Percentiles rank a stretch among this genome's conserved stretches.
Evolutionary conservation across 2,329 filamentous ascomycete genomes (phyloP).

Genomic region (Geosmithia morbida): DNA sequence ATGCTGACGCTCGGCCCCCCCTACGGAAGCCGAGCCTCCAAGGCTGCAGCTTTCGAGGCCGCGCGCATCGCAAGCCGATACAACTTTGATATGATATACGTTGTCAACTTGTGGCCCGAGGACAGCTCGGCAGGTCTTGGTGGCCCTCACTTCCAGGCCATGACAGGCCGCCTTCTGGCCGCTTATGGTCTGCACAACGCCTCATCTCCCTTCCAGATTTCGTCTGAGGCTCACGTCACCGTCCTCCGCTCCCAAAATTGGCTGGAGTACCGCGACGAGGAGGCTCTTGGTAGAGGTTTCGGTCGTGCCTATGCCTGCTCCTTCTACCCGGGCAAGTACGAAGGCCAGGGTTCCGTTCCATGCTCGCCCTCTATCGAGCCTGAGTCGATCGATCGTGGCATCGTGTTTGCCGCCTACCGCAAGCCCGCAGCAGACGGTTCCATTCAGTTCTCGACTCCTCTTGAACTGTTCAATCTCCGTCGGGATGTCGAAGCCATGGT

Average conservation of each 20-base stretch:
- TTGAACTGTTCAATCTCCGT: conserved; percentile 30
- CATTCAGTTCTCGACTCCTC: conserved; percentile 16
- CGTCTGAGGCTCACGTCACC: conserved; percentile 30
- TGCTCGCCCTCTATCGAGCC: neutral
- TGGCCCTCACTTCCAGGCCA: conserved; percentile 7
- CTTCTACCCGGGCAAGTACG: conserved; percentile 30
- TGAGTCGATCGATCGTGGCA: conserved; percentile 27
- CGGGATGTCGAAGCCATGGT: conserved; percentile 36
- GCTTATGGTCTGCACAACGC: conserved; percentile 38
- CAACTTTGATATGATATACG: conserved; percentile 43
- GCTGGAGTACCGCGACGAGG: conserved; percentile 34
- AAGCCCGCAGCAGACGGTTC: conserved; percentile 25
- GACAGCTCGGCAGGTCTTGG: neutral
- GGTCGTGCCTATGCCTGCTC: conserved; percentile 37
- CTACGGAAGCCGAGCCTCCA: conserved; percentile 24
- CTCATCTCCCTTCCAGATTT: conserved; percentile 36
- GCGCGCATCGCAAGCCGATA: conserved; percentile 40
- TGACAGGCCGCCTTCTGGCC: conserved; percentile 37
- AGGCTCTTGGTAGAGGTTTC: conserved; percentile 27
- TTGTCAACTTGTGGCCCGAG: conserved; percentile 42
- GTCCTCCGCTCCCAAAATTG: conserved; percentile 34
- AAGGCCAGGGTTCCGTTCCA: neutral
- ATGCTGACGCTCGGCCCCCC: conserved; percentile 30
- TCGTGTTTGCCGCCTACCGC: conserved; percentile 42
- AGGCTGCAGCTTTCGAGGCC: conserved; percentile 36